These are phyloP conservation scores for Bolboschoenoplectus hybrid DNA, from an alignment of 202 grass and related monocot species.

Conservation along the genomic window DNA sequence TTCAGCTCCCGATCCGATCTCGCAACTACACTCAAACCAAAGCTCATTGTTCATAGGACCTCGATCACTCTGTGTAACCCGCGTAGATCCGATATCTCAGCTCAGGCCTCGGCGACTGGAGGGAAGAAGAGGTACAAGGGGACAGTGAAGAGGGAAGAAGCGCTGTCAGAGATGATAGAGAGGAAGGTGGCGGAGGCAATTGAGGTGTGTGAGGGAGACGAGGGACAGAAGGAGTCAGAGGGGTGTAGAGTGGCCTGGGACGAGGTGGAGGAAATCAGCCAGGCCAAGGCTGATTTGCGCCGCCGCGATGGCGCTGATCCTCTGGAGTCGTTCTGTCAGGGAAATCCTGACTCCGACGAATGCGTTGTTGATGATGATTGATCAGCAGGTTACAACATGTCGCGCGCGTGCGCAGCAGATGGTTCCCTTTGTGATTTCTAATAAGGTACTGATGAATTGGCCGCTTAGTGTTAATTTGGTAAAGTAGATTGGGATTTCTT, in stretches of 20 bases:
- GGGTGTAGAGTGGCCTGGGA: constrained; percentile 75
- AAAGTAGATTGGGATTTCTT: background rate
- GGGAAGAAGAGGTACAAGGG: constrained; percentile 65
- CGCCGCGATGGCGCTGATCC: constrained; percentile 52
- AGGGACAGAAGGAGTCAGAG: constrained; percentile 21
- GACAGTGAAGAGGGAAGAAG: constrained; percentile 56
- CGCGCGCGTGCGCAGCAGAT: background rate
- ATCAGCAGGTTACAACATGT: background rate
- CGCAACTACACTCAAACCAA: background rate
- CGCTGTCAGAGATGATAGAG: constrained; percentile 66
- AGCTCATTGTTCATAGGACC: background rate
- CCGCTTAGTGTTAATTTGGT: background rate
- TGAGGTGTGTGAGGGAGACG: constrained; percentile 48
- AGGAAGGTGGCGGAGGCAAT: constrained; percentile 70
- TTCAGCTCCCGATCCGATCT: background rate
- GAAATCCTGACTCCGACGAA: constrained; percentile 54
- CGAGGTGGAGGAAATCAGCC: constrained; percentile 78
- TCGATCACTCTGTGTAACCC: background rate
- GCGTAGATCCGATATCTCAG: background rate
- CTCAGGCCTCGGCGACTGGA: constrained; percentile 5
- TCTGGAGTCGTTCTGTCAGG: constrained; percentile 63
- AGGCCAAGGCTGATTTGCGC: constrained; percentile 62
- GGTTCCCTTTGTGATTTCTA: background rate
- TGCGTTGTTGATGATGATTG: constrained; percentile 60
- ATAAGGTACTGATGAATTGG: background rate